Base-by-base conservation (phyloP, 2,329 filamentous ascomycete species). In the Phialocephala sp. region DNA sequence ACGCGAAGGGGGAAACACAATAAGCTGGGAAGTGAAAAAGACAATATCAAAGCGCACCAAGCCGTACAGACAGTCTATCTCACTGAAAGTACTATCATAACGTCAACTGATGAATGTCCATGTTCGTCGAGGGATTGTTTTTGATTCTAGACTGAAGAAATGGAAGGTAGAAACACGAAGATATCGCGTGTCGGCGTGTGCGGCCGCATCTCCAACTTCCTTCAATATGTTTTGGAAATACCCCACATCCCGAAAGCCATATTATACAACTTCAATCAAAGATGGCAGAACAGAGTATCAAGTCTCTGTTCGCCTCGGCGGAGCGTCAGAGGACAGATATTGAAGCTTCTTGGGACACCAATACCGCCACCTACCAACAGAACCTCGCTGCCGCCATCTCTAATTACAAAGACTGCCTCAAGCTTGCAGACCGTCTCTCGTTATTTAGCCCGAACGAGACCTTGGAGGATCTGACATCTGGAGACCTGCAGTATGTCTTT, bases 371-470 rank as follows among this genome's bases (percentile, higher is more conserved):
- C 63, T 94, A 90, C 79, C 87, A 87, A 75, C 84, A 89, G 70
- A 87, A 88, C 72, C 84, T 97, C 71, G 81, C 82, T 66, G 79
- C 83, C 45, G 87, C 91, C 47, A 87, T 97, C 72, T 79, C 85
- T 69, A 85, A 88, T 61, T 94, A 97, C 79, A 83, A 91, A 73
- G 83, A 91, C 77, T 94, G 91, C 77, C 83, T 90, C 65, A 82
- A 86, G 66, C 86, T 91, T 63, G 87, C 92, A 69, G 83, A 87
- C 70, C 84, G 87, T 66, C 83, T 95, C 32, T 90, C 91, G 0
- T 83, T 99, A 61, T 98, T 98, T 84, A 97, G 93, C 72, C 84
- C 89, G 41, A 99, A 99, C 79, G 95, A 99, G 78, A 85, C 87
- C 0, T 79, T 94, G 45, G 95, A 99, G 68, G 95, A 99, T 79